Evolutionary conservation across 2,329 filamentous ascomycete species (phyloP).

Genomic region (Paecilomyces sp.): DNA sequence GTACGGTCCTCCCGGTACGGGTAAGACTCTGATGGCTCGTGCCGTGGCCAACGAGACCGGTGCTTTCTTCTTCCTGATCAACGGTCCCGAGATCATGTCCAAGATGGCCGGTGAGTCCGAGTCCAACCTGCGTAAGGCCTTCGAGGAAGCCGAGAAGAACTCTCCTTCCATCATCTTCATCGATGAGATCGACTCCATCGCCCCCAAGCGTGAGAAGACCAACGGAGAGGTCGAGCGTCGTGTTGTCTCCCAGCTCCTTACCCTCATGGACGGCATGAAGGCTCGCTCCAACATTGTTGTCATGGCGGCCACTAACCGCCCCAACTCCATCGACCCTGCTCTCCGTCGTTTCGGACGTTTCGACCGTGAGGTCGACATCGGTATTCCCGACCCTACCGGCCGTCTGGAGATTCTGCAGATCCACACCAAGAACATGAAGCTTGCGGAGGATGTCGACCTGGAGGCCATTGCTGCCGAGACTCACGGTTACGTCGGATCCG

Average conservation of each 20-base stretch:
- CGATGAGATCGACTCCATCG: slow-evolving; percentile 98
- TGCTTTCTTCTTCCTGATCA: slow-evolving; percentile 99
- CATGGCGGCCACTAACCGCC: slow-evolving; percentile 98
- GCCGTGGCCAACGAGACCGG: slow-evolving; percentile 98
- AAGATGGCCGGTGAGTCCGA: slow-evolving; percentile 99
- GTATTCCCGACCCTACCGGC: slow-evolving; percentile 93
- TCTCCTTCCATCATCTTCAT: slow-evolving; percentile 99
- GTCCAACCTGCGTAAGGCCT: slow-evolving; percentile 97
- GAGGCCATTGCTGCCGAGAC: slow-evolving; percentile 96
- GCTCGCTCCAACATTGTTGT: slow-evolving; percentile 96
- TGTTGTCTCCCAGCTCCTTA: slow-evolving; percentile 93
- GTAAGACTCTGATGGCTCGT: slow-evolving; percentile 98
- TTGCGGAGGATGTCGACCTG: slow-evolving; percentile 90
- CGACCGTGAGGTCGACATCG: slow-evolving; percentile 97
- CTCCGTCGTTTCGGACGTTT: slow-evolving; percentile 97
- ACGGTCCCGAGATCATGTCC: slow-evolving; percentile 99
- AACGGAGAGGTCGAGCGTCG: slow-evolving; percentile 98
- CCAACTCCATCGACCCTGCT: slow-evolving; percentile 96
- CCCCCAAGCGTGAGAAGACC: slow-evolving; percentile 99
- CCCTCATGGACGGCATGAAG: slow-evolving; percentile 99
- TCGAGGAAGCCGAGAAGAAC: slow-evolving; percentile 99
- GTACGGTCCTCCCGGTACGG: slow-evolving; percentile 93
- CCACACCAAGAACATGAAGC: slow-evolving; percentile 99
- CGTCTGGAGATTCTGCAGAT: slow-evolving; percentile 99
- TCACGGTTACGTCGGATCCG: slow-evolving; percentile 97